Base-by-base conservation (phyloP, 2,329 filamentous ascomycete species). In the Didymella segeticola region DNA sequence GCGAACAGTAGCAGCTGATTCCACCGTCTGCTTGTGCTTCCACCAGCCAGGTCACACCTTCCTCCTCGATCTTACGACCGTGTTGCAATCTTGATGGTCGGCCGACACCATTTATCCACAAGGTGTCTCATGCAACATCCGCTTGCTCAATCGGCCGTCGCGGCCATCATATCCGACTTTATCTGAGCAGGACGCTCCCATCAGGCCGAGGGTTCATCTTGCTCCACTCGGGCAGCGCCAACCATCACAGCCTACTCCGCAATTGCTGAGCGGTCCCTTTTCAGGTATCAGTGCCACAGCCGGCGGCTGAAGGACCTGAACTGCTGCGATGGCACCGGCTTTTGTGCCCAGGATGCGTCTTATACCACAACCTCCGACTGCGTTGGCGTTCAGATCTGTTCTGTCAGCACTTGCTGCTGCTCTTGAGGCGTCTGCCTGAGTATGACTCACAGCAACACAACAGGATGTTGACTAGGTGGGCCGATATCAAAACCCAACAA, bases 171-270 rank as follows among this genome's bases (percentile, higher is more conserved):
- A n/a, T 34, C 20, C 15, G 42, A 17, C 6, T 8, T 43, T 20
- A 26, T 43, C 41, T 43, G 17, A 4, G 19, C 27, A 8, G 41
- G 41, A 2, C 25, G 27, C 41, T 33, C 41, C 9, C 27, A 43
- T 43, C 19, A 43, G 26, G 29, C 34, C 42, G n/a, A 36, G 36
- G 30, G 36, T 45, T n/a, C 29, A 20, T 36, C 30, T 45, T 25
- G 42, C 30, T 15, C 25, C 19, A 33, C 29, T 7, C 29, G 33
- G 38, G 33, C 19, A 22, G 20, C 19, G 3, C 33, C 33, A 15
- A 36, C 33, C 7, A 36, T 36, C 19, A 36, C 33, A 12, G 17
- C 33, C 19, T 36, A 20, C 33, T 36, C 33, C 19, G 22, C 19
- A 4, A 8, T 36, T 14, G n/a, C 33, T 4, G 33, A 22, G 33